Evolutionary conservation across 805 yeast species (phyloP), one percentile per base, ranked within the genome.

Genomic region (Teunomyces cretensis): DNA sequence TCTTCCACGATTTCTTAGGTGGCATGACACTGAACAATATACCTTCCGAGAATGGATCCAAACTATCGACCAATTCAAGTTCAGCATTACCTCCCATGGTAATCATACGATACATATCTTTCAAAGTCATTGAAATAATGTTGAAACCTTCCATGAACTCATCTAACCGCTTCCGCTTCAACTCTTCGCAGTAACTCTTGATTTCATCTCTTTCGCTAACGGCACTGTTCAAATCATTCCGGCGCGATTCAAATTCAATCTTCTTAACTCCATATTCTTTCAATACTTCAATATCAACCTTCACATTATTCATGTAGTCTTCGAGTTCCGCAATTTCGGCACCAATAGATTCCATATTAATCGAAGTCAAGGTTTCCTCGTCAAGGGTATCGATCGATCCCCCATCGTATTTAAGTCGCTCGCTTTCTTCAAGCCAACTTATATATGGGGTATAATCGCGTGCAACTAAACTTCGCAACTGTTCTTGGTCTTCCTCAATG

Each of bases 21-120:
- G 99, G 99, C 99, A 94, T 94, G 5, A 94, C 99, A 64, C 96
- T 87, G 65, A 94, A 94, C 33, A 91, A 70, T 31, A 94, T 91
- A 27, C 99, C 99, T 67, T 94, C 99, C 1, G 96, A 83, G 58
- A 94, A 94, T n/a, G 99, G 99, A 66, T 94, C 98, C 60, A 92
- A 76, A 49, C 96, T 86, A 60, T 94, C 99, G 14, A 90, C 97
- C 37, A 92, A 75, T 63, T 94, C 99, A 30, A 94, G 74, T 63
- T 94, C 99, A 0, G 99, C 99, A 70, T 92, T 94, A 28, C 99
- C 99, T 22, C 99, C 99, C 95, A 92, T 90, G 1, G 99, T 94
- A 49, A 94, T 94, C 95, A 94, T 88, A 60, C 91, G 96, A 58
- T 94, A 94, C 98, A 94, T 91, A 57, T 89, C 97, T 62, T 92